These are phyloP conservation scores for Camellia sinensis DNA, from an alignment of 148 eudicot species.

Conservation along the genomic window DNA sequence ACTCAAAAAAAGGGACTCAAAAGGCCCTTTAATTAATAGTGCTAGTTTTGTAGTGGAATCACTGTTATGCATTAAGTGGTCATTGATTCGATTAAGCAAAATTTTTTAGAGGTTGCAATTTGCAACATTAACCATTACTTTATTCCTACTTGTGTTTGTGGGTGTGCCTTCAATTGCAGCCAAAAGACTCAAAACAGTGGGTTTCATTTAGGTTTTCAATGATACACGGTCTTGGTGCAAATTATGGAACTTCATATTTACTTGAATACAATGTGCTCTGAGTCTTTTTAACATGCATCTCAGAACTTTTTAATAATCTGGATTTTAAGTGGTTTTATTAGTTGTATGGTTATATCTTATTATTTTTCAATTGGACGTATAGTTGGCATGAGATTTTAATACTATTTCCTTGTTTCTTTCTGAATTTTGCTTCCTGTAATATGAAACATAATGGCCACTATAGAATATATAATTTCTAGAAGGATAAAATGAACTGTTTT, in stretches of 20 bases:
- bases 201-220: not conserved
- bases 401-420: too few relatives aligned
- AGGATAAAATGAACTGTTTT: too few relatives aligned
- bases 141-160: not conserved
- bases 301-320: not conserved
- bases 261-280: not conserved
- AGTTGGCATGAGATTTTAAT: too few relatives aligned
- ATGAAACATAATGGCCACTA: too few relatives aligned
- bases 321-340: not conserved
- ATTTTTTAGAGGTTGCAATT: not conserved
- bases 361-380: too few relatives aligned
- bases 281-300: not conserved
- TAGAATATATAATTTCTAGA: too few relatives aligned
- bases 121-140: not conserved
- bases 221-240: not conserved
- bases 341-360: too few relatives aligned
- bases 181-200: not conserved
- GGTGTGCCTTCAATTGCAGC: not conserved
- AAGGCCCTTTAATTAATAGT: too few relatives aligned
- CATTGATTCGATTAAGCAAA: not conserved
- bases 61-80: not conserved
- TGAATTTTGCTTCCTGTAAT: too few relatives aligned
- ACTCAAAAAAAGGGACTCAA: too few relatives aligned
- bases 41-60: not conserved
- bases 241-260: not conserved